Conservation (phyloP, 176 grass and related monocot species). For the Carex littledalei region DNA sequence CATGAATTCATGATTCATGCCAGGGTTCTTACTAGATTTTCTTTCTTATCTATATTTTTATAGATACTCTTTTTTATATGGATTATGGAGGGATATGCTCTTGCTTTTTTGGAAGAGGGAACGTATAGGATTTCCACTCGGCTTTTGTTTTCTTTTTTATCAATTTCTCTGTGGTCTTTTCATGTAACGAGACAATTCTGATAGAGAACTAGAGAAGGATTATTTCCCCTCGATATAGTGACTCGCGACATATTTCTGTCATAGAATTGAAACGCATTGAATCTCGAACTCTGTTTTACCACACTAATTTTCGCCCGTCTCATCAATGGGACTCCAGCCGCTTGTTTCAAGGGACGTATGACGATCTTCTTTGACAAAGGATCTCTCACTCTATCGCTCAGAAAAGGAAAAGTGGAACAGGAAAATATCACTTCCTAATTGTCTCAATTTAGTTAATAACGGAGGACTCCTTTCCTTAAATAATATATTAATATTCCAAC, state of each 20-base stretch:
- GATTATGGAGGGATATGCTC: neutral
- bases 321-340: neutral
- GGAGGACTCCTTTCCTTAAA: neutral
- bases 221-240: neutral
- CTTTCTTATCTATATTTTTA: neutral
- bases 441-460: neutral
- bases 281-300: neutral
- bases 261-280: neutral
- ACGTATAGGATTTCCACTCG: constrained; percentile 8
- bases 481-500: neutral
- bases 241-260: neutral
- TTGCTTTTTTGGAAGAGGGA: neutral
- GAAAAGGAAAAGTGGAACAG: neutral
- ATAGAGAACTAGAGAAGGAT: no score
- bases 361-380: neutral
- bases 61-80: neutral
- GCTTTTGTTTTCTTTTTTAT: neutral
- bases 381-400: neutral
- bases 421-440: neutral
- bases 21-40: constrained; percentile 4
- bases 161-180: neutral
- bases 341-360: neutral
- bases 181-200: neutral
- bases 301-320: neutral
- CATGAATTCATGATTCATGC: neutral